Percentiles rank a stretch among this genome's conserved stretches.
Conservation (phyloP, 106 monocot species). For the Allium cepa region DNA sequence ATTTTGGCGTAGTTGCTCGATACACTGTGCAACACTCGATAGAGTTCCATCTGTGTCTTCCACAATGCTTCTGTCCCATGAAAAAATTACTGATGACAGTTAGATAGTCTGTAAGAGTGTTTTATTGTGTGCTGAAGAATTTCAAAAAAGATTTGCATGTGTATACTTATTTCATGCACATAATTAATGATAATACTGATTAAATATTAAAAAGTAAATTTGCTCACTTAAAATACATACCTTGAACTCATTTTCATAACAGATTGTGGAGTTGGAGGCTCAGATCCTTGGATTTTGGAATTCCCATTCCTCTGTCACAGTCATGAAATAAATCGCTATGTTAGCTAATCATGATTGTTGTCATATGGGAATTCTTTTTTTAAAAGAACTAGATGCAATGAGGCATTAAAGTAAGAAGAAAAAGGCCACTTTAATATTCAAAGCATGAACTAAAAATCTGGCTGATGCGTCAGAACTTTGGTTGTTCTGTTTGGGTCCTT, state of each 20-base stretch:
- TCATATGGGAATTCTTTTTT: no score
- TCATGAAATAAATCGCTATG: background rate
- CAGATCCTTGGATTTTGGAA: slow-evolving; percentile 26
- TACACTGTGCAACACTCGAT: slow-evolving; percentile 89
- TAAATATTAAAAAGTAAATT: background rate
- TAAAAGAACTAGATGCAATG: no score
- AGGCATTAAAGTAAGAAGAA: no score
- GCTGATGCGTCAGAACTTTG: no score
- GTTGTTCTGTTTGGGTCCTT: no score
- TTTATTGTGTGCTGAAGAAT: no score
- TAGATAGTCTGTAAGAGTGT: background rate
- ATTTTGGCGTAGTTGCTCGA: slow-evolving; percentile 72
- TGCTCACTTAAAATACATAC: slow-evolving; percentile 13
- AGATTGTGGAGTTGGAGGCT: slow-evolving; percentile 47
- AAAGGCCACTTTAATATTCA: no score
- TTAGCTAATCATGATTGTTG: no score
- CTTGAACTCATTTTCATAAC: slow-evolving; percentile 24
- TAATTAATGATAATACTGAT: no score
- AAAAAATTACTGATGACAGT: slow-evolving; percentile 7
- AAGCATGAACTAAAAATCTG: no score
- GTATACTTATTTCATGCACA: no score
- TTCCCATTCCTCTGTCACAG: slow-evolving; percentile 35
- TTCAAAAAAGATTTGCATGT: no score
- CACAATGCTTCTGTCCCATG: slow-evolving; percentile 56
- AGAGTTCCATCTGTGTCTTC: slow-evolving; percentile 94